Evolutionary conservation across 352 stramenopile species (phyloP).

Genomic region (Globisporangium irregulare): DNA sequence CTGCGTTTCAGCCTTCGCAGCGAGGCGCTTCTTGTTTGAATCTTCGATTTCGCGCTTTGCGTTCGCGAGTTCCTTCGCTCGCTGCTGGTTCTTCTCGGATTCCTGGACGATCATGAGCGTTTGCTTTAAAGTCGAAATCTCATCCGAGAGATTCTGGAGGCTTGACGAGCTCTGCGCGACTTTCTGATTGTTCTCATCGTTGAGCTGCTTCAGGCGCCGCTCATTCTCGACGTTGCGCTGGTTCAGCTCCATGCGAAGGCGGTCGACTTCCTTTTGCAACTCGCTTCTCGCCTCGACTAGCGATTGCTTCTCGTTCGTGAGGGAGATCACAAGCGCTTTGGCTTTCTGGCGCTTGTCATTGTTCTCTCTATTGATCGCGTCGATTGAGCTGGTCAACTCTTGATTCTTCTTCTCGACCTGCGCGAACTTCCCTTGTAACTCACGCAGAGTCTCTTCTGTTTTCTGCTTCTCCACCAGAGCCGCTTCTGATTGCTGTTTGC

Average conservation of each 20-base stretch:
- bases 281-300: slow-evolving; percentile 41
- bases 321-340: slow-evolving; percentile 58
- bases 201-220: slow-evolving; percentile 52
- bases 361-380: slow-evolving; percentile 49
- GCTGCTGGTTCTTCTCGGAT: slow-evolving; percentile 67
- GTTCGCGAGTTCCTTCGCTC: slow-evolving; percentile 56
- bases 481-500: slow-evolving; percentile 40
- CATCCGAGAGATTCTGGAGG: slow-evolving; percentile 54
- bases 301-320: slow-evolving; percentile 64
- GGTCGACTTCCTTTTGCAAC: slow-evolving; percentile 64
- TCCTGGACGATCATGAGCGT: slow-evolving; percentile 60
- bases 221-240: slow-evolving; percentile 76
- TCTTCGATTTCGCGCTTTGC: slow-evolving; percentile 76
- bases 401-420: slow-evolving; percentile 59
- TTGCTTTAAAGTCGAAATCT: slow-evolving; percentile 57
- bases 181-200: slow-evolving; percentile 56
- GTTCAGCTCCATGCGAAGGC: slow-evolving; percentile 74
- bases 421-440: slow-evolving; percentile 34
- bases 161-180: slow-evolving; percentile 34
- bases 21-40: slow-evolving; percentile 77
- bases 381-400: slow-evolving; percentile 38
- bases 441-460: slow-evolving; percentile 29
- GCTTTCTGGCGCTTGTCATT: slow-evolving; percentile 71
- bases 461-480: slow-evolving; percentile 48
- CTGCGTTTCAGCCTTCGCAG: slow-evolving; percentile 79